phyloP scores from a whole-genome alignment of 2,329 filamentous ascomycete species.

The Aspergillus transmontanensis region DNA sequence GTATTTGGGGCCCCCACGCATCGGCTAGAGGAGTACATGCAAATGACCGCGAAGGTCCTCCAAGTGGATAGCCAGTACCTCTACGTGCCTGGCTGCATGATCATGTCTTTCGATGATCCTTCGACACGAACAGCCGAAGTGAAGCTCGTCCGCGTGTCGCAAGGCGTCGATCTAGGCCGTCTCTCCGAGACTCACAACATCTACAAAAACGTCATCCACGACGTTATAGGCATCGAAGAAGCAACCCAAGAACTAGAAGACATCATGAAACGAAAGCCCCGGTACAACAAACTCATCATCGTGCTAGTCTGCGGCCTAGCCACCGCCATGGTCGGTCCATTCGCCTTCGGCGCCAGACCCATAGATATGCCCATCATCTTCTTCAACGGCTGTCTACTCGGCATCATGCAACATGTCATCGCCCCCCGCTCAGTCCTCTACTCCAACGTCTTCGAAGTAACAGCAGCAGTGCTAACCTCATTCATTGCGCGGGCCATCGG shows the following conservation, averaged over 20 bases:
- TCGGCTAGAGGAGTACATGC: slow-evolving; percentile 86
- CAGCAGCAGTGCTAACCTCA: slow-evolving; percentile 65
- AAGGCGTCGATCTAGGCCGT: slow-evolving; percentile 47
- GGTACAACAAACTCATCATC: slow-evolving; percentile 55
- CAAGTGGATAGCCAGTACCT: slow-evolving; percentile 88
- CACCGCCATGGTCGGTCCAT: slow-evolving; percentile 74
- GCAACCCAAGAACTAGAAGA: slow-evolving; percentile 46
- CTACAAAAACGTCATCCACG: slow-evolving; percentile 53
- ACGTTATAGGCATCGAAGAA: slow-evolving; percentile 49
- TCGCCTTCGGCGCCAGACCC: slow-evolving; percentile 74
- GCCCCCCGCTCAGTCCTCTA: slow-evolving; percentile 72
- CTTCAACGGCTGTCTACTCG: slow-evolving; percentile 72
- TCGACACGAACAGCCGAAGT: slow-evolving; percentile 51
- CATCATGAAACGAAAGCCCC: slow-evolving; percentile 61
- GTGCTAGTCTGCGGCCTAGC: slow-evolving; percentile 75
- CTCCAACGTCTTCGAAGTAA: slow-evolving; percentile 66
- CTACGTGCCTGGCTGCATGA: slow-evolving; percentile 91
- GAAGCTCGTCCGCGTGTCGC: slow-evolving; percentile 45
- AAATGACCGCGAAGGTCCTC: slow-evolving; percentile 83
- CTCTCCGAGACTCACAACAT: slow-evolving; percentile 49
- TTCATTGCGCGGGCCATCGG: slow-evolving; percentile 71
- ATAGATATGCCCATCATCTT: slow-evolving; percentile 80
- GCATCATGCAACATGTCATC: slow-evolving; percentile 72
- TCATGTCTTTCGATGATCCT: slow-evolving; percentile 76
- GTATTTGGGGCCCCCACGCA: slow-evolving; percentile 88